Percentiles rank a stretch among this genome's conserved stretches.
phyloP scores from a whole-genome alignment of 1,284 basidiomycete genomes.

The Cerrena zonata region DNA sequence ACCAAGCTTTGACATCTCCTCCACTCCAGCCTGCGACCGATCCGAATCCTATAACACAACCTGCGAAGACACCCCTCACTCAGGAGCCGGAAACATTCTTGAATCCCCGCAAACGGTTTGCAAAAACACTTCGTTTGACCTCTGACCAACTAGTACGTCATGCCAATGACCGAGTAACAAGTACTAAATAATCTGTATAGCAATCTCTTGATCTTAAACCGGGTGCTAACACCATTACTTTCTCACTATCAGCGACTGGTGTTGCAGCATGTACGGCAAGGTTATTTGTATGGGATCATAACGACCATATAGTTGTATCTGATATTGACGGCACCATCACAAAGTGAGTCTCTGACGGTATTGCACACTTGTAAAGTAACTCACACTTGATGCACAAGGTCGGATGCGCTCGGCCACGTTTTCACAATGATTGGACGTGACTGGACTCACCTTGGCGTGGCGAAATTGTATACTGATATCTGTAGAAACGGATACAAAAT shows the following conservation, averaged over 20 bases:
- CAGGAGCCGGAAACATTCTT: slow-evolving; percentile 14
- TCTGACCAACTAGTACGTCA: slow-evolving; percentile 74
- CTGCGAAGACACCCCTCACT: slow-evolving; percentile 13
- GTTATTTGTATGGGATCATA: slow-evolving; percentile 93
- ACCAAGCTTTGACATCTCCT: background rate
- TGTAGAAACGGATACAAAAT: slow-evolving; percentile 95
- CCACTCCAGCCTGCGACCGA: background rate
- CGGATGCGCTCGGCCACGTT: slow-evolving; percentile 94
- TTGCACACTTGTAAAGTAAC: too few relatives aligned
- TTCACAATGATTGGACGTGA: slow-evolving; percentile 99
- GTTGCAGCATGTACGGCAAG: slow-evolving; percentile 84
- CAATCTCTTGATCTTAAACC: slow-evolving; percentile 79
- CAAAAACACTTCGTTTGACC: slow-evolving; percentile 86
- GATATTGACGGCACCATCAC: slow-evolving; percentile 99
- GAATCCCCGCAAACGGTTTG: slow-evolving; percentile 53
- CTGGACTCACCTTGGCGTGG: slow-evolving; percentile 98
- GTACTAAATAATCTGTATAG: background rate
- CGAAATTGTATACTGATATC: slow-evolving; percentile 97
- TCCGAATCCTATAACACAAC: background rate
- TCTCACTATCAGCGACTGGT: slow-evolving; percentile 88
- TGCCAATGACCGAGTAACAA: background rate
- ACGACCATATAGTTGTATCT: slow-evolving; percentile 87
- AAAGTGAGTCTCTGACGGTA: slow-evolving; percentile 65
- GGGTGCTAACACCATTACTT: slow-evolving; percentile 90
- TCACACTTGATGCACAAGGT: too few relatives aligned